Evolutionary conservation across 345 rosid species (phyloP), one percentile per base, ranked within the genome.

Genomic region (Ricinus communis): DNA sequence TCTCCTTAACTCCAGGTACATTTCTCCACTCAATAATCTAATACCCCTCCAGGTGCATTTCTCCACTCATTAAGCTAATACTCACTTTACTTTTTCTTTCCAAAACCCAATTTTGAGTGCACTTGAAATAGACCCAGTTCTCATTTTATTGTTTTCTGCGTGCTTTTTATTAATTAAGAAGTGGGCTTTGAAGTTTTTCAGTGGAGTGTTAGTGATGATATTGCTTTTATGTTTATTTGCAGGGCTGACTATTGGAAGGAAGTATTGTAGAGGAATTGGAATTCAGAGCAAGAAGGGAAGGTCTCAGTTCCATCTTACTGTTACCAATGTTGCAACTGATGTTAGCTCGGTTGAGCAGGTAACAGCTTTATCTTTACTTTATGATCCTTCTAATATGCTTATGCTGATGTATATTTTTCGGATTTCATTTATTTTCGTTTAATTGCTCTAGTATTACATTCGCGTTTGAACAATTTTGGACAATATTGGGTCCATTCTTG

Each of bases 261-360:
- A 73, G 56, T 64, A 74, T 12, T 74, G 46, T 59, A 85, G 87
- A 70, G 84, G 88, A 47, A 69, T 81, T 71, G 83, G 82, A 72
- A 73, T 85, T 69, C 85, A 71, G 62, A 72, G 79, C 54, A 86
- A 81, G 84, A 89, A 77, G 62, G 83, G 82, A 74, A 86, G 82
- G 85, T 70, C 82, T 27, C 87, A 74, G 71, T 83, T 83, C 66
- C 90, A 80, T 61, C 22, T 85, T 75, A 79, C 88, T 0, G 89
- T 86, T 64, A 70, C 84, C 74, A 90, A 85, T 82, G 97, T 91
- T 16, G 95, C 97, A 9, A 87, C 93, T 14, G 96, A 85, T 4
- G 79, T 91, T 72, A 82, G 85, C 84, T 75, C 97, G 43, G 83
- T 82, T 68, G 88, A 81, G 69, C 84, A 84, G 96, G 98, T 94